Evolutionary conservation across 2,329 filamentous ascomycete species (phyloP).

Genomic region (Fusarium torulosum): DNA sequence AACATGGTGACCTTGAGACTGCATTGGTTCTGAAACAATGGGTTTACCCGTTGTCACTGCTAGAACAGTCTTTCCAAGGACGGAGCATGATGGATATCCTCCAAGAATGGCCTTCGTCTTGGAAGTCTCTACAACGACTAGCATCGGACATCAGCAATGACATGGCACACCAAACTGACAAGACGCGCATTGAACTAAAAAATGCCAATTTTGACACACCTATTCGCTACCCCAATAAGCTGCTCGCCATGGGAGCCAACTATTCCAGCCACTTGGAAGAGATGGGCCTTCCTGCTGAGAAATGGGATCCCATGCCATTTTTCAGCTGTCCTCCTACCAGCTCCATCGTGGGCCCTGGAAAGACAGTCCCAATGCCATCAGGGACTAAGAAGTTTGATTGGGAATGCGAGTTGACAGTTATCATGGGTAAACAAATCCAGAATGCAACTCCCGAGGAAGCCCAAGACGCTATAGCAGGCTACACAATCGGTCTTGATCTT

Average conservation of each 20-base stretch:
- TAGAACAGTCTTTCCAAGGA: not conserved
- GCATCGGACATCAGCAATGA: not conserved
- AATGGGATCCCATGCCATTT: constrained; percentile 6
- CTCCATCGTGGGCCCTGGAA: not conserved
- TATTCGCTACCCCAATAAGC: not conserved
- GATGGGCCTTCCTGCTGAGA: not conserved
- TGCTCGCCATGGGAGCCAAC: constrained; percentile 4
- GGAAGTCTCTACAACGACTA: not conserved
- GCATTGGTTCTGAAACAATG: not conserved
- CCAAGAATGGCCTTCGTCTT: not conserved
- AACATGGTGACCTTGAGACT: not conserved
- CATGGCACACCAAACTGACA: not conserved
- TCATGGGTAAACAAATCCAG: not conserved
- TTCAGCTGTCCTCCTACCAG: constrained; percentile 3
- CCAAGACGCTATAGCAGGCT: not conserved
- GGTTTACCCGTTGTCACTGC: not conserved
- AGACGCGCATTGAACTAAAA: not conserved
- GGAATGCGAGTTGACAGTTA: not conserved
- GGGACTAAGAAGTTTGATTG: not conserved
- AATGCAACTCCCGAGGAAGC: not conserved
- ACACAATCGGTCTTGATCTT: not conserved
- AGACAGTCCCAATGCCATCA: not conserved
- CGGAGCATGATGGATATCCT: not conserved
- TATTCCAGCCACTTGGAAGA: not conserved
- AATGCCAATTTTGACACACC: not conserved